Percentiles rank a stretch among this genome's conserved stretches.
phyloP scores from a whole-genome alignment of 371 early-diverging fungal species.

The Nematocida displodere region DNA sequence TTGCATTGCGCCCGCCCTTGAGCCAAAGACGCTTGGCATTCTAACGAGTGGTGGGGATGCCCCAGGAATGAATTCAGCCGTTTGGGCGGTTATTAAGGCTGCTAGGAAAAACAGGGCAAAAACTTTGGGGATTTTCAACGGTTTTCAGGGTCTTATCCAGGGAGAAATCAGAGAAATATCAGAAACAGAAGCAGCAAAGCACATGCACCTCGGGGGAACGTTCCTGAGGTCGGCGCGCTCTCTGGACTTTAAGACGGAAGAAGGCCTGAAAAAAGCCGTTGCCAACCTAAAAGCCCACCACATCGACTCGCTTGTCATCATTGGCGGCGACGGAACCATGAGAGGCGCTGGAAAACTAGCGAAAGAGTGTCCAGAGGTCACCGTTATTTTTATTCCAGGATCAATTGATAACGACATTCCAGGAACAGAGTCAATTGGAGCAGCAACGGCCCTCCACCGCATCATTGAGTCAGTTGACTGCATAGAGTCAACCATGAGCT shows the following conservation, averaged over 20 bases:
- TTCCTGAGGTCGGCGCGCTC: constrained; percentile 88
- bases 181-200: constrained; percentile 80
- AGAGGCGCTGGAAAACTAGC: constrained; percentile 73
- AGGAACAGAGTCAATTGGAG: constrained; percentile 80
- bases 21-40: constrained; percentile 70
- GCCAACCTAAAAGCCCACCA: constrained; percentile 77
- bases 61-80: constrained; percentile 95
- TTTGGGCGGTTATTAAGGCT: constrained; percentile 83
- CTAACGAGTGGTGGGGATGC: constrained; percentile 96
- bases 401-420: constrained; percentile 78
- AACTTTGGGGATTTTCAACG: constrained; percentile 72
- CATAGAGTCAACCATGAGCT: constrained; percentile 82
- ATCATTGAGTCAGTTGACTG: constrained; percentile 91
- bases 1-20: constrained; percentile 36
- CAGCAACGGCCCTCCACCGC: constrained; percentile 83
- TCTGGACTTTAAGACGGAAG: constrained; percentile 73
- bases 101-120: constrained; percentile 61
- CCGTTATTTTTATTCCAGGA: constrained; percentile 87
- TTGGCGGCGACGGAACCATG: constrained; percentile 95
- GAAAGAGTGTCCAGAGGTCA: constrained; percentile 57
- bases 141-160: constrained; percentile 89
- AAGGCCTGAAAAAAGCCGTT: constrained; percentile 79
- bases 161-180: constrained; percentile 78
- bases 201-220: constrained; percentile 83
- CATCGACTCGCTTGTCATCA: constrained; percentile 85